These are phyloP conservation scores for Neurospora sp. DNA, from an alignment of 2,329 filamentous ascomycete species.

Conservation along the genomic window DNA sequence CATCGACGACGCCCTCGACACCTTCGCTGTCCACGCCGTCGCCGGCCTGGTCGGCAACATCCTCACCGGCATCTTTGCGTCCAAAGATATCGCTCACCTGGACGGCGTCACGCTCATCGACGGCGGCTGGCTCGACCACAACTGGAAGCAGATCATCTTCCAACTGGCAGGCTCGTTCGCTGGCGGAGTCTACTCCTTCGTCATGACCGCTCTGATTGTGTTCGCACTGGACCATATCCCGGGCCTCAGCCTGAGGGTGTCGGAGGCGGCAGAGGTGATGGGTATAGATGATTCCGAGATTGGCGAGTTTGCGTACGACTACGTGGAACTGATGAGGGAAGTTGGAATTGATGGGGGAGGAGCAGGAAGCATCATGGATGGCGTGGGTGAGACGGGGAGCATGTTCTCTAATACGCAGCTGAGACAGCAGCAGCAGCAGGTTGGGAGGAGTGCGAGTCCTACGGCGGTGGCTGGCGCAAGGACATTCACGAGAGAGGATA, in stretches of 20 bases:
- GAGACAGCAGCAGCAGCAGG: neutral
- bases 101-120: conserved; percentile 58
- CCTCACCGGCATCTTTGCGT: conserved; percentile 72
- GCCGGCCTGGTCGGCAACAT: conserved; percentile 73
- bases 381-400: conserved; percentile 33
- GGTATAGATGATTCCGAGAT: conserved; percentile 87
- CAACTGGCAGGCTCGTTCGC: conserved; percentile 74
- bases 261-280: conserved; percentile 68
- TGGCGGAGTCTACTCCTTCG: conserved; percentile 70
- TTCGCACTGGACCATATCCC: conserved; percentile 73
- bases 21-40: conserved; percentile 74
- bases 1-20: conserved; percentile 80
- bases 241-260: conserved; percentile 62
- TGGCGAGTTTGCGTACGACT: conserved; percentile 93
- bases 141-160: conserved; percentile 77
- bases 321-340: conserved; percentile 45
- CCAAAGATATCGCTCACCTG: conserved; percentile 73
- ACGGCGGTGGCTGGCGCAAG: neutral
- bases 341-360: conserved; percentile 36
- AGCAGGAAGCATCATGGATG: conserved; percentile 33
- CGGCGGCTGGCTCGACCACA: conserved; percentile 73
- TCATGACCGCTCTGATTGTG: conserved; percentile 66
- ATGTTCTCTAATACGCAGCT: conserved; percentile 22
- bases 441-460: neutral
- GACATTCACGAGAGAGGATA: neutral